phyloP scores from a whole-genome alignment of 257 asterid genomes.

The Gardenia jasminoides region DNA sequence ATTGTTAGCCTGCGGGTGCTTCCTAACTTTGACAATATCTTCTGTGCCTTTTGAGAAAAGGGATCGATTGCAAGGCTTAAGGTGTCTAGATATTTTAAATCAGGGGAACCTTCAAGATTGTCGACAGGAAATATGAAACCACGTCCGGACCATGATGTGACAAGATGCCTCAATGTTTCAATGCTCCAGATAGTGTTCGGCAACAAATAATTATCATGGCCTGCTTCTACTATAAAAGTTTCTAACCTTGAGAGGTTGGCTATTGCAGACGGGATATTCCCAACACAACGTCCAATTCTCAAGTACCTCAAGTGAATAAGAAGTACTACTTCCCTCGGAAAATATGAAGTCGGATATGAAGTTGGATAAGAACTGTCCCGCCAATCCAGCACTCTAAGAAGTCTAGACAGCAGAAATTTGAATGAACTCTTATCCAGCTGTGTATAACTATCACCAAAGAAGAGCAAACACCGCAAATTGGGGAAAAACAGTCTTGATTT shows the following conservation, averaged over 20 bases:
- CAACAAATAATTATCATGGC: not conserved
- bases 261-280: not conserved
- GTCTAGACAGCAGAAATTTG: too few relatives aligned
- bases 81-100: not conserved
- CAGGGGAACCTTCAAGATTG: not conserved
- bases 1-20: conserved; percentile 2
- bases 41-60: not conserved
- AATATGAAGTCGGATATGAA: not conserved
- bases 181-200: conserved; percentile 3
- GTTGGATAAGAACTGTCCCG: too few relatives aligned
- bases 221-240: not conserved
- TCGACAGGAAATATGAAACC: not conserved
- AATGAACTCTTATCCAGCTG: too few relatives aligned
- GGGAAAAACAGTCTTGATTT: too few relatives aligned
- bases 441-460: too few relatives aligned
- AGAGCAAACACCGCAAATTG: too few relatives aligned
- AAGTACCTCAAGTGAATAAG: conserved; percentile 7
- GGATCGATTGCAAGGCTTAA: not conserved
- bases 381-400: conserved; percentile 15
- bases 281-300: not conserved
- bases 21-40: not conserved
- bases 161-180: conserved; percentile 15
- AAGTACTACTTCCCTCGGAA: not conserved
- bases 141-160: not conserved
- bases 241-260: not conserved